phyloP scores from a whole-genome alignment of 345 rosid genomes.

The Populus euphratica region DNA sequence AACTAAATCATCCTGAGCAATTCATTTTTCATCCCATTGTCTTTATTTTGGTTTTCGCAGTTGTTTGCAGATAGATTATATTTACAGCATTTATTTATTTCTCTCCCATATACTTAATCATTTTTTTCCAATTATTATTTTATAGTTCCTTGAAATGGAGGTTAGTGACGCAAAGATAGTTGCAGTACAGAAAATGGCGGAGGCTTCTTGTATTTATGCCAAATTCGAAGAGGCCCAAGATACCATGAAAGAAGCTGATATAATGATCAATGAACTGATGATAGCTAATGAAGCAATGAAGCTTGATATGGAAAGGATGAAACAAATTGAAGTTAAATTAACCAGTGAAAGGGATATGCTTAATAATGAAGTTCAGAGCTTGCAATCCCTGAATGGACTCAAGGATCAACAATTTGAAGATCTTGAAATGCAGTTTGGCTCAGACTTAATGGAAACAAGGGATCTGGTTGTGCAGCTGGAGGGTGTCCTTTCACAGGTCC shows the following conservation, averaged over 20 bases:
- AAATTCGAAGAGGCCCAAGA: conserved; percentile 92
- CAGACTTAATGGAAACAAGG: conserved; percentile 52
- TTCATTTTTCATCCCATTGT: neutral
- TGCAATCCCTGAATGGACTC: conserved; percentile 48
- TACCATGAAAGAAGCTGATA: conserved; percentile 80
- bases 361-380: conserved; percentile 44
- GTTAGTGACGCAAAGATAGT: conserved; percentile 58
- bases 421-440: conserved; percentile 56
- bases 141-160: conserved; percentile 72
- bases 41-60: neutral
- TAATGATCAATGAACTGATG: conserved; percentile 68
- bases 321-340: conserved; percentile 38
- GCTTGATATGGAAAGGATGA: conserved; percentile 54
- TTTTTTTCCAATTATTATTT: conserved; percentile 11
- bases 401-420: conserved; percentile 53
- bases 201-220: conserved; percentile 60
- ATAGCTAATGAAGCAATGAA: conserved; percentile 76
- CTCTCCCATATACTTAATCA: neutral
- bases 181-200: conserved; percentile 61
- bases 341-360: conserved; percentile 54
- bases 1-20: neutral
- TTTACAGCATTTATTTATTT: neutral
- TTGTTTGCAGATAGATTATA: neutral
- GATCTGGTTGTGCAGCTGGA: conserved; percentile 60
- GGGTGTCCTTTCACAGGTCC: conserved; percentile 40